Conservation (phyloP, 495 filamentous ascomycete genomes). For the Xylaria cubensis region DNA sequence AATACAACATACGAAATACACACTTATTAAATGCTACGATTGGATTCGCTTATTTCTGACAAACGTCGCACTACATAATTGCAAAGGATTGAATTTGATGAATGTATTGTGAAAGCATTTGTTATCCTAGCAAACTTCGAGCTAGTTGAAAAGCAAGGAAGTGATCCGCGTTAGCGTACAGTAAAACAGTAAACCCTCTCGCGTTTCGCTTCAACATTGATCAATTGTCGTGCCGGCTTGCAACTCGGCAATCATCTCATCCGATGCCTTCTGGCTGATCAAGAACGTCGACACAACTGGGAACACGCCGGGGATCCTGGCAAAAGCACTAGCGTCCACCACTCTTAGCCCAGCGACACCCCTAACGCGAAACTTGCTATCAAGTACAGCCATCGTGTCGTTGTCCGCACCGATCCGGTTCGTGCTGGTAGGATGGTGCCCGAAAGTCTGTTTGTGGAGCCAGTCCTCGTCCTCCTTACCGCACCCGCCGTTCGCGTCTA, state of each 20-base stretch:
- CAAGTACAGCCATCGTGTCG: constrained; percentile 53
- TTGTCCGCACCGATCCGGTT: constrained; percentile 50
- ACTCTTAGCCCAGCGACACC: constrained; percentile 51
- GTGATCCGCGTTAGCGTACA: not conserved
- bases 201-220: constrained; percentile 15
- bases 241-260: constrained; percentile 57
- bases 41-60: no score
- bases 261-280: constrained; percentile 65
- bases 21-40: no score
- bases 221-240: not conserved
- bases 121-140: not conserved
- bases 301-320: constrained; percentile 58
- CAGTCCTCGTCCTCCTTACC: constrained; percentile 45
- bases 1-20: no score
- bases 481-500: constrained; percentile 39
- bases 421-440: constrained; percentile 54
- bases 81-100: not conserved
- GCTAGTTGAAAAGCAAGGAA: not conserved
- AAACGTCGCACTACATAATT: no score
- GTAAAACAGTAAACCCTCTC: not conserved
- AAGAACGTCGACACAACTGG: constrained; percentile 62
- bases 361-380: constrained; percentile 50
- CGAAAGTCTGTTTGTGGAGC: constrained; percentile 52
- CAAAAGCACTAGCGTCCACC: constrained; percentile 57
- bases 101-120: not conserved